These are phyloP conservation scores for Mucor sp. DNA, from an alignment of 371 early-diverging fungal species.

Conservation along the genomic window DNA sequence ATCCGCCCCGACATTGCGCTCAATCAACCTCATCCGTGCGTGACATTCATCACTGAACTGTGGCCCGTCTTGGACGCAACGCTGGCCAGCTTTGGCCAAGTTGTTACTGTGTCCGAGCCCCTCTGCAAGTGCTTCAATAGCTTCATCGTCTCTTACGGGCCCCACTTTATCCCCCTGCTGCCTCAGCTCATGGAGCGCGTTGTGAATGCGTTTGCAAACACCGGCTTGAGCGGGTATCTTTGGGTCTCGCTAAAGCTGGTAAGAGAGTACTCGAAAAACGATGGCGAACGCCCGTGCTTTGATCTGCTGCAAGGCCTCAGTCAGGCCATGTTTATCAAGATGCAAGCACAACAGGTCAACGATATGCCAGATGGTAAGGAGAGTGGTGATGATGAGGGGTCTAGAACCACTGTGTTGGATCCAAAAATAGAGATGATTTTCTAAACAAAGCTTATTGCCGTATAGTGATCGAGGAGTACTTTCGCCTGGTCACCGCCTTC, in stretches of 20 bases:
- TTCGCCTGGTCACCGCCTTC: constrained; percentile 55
- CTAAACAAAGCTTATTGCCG: constrained; percentile 6
- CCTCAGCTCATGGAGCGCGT: constrained; percentile 58
- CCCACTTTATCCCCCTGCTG: constrained; percentile 58
- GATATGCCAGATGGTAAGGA: constrained; percentile 60
- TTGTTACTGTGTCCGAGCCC: constrained; percentile 60
- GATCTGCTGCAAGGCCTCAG: constrained; percentile 16
- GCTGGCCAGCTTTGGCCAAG: constrained; percentile 55
- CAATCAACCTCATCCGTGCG: constrained; percentile 67
- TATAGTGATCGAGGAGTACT: constrained; percentile 71
- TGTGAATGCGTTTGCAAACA: constrained; percentile 62
- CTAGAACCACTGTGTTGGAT: neutral
- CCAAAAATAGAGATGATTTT: neutral
- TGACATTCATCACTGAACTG: constrained; percentile 71
- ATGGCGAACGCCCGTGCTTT: constrained; percentile 14
- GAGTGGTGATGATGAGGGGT: constrained; percentile 23
- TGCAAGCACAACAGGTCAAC: constrained; percentile 37
- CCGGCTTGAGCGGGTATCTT: constrained; percentile 70
- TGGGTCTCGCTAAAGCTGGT: constrained; percentile 70
- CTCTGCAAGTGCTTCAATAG: constrained; percentile 69
- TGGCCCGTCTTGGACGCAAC: constrained; percentile 77
- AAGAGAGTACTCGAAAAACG: constrained; percentile 22
- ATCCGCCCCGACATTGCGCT: constrained; percentile 55
- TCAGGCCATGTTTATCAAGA: constrained; percentile 14
- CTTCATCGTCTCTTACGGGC: constrained; percentile 62